Evolutionary conservation across 1,284 basidiomycete species (phyloP), one percentile per base, ranked within the genome.

Genomic region (Austropuccinia psidii): DNA sequence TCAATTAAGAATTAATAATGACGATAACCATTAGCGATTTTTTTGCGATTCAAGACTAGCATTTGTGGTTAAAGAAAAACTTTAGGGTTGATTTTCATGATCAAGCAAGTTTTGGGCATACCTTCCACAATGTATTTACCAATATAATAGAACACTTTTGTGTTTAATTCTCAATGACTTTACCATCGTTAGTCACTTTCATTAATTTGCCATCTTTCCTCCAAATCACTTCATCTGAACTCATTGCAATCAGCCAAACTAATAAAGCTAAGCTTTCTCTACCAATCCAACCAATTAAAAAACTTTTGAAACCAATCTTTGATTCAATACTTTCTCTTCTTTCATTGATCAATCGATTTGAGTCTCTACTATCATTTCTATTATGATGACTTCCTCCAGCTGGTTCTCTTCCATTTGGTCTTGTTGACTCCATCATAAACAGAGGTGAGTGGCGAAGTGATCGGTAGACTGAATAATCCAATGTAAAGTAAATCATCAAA

Each of bases 211-310:
- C 43, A 4, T 43, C 21, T 9, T 61, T 49, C 4, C 93, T 85
- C 93, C 93, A 97, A 0, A 85, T 83, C 29, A 97, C 90, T 67
- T 87, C 85, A 78, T 86, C 85, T 24, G 93, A 92, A 58, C 87
- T 80, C 74, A 96, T 86, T 4, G 90, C 93, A 74, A 88, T 83
- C 3, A 88, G 64, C 86, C 88, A 97, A 75, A 96, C 90, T 0
- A 93, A 93, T 17, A 96, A 82, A 0, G 93, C 88, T 69, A 93
- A 80, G 21, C 87, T 43, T 81, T 97, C 93, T 61, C 93, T 85
- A 9, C 85, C 82, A 15, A 83, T 79, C 91, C 92, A 97, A 6
- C 91, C 90, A 24, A 83, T 77, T 52, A 91, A 78, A 79, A 95
- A 96, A 17, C 77, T 73, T 37, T 74, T 60, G 1, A 55, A 64